Evolutionary conservation across 768 basidiomycete species (phyloP), one percentile per base, ranked within the genome.

Genomic region (Boletus huronensis): DNA sequence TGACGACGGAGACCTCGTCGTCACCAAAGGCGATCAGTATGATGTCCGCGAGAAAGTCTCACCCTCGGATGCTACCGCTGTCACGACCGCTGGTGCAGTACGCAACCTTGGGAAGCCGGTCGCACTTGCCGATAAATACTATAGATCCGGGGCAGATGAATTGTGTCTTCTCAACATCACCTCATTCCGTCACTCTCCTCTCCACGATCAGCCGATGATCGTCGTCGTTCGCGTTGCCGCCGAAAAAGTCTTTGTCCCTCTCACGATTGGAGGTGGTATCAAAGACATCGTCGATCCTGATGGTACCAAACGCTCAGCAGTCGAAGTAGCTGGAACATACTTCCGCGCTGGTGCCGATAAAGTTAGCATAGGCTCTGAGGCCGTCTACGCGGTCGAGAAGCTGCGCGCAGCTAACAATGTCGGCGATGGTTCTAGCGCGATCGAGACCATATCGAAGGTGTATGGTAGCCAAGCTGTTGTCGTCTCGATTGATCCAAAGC

Each of bases 11-110:
- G 97, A 99, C 70, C 84, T 99, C 50, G 94, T 99, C 54, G 97
- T 99, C 1, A 99, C 97, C 40, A 99, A 99, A 75, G 97, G 97
- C 53, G 97, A 99, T 71, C 97, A 97, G 70, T 99, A 99, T 74
- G 93, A 98, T 69, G 95, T 98, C 17, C 90, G 95, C 50, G 95
- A 98, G 72, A 93, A 87, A 64, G 68, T 54, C 43, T 52, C 52
- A 50, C 50, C 68, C n/a, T 60, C 64, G 32, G 62, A 47, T 43
- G n/a, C 64, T 10, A 65, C 40, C 48, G 57, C 72, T 17, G 72
- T 79, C 55, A 73, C 74, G 25, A 72, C 81, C 1, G 86, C 83
- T 7, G 90, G 90, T 26, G 82, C 82, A 0, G 97, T 99, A 13
- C 88, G 96, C 62, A 98, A 99, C 72, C 87, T 99, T 46, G 97